Conservation (phyloP, 202 grass and related monocot genomes). For the Hordeum pubiflorum region DNA sequence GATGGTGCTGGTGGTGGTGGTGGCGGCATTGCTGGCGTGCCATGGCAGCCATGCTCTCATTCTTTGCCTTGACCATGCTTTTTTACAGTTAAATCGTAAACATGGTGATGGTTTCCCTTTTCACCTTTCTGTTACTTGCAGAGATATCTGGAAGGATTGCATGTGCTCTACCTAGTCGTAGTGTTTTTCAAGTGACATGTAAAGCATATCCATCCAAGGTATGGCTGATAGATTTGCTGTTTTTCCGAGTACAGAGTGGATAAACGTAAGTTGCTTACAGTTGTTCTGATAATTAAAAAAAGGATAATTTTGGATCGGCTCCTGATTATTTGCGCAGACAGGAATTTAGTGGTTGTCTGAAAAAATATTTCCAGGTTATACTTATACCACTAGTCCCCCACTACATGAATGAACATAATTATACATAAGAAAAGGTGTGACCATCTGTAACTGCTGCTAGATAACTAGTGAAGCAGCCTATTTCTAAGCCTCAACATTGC, state of each 20-base stretch:
- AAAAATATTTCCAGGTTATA: not conserved
- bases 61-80: not conserved
- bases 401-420: slow-evolving; percentile 13
- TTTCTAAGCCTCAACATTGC: slow-evolving; percentile 29
- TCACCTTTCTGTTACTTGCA: not conserved
- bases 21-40: not conserved
- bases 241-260: not conserved
- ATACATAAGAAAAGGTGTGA: slow-evolving; percentile 9
- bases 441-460: slow-evolving; percentile 15
- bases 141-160: slow-evolving; percentile 13
- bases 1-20: slow-evolving; percentile 13
- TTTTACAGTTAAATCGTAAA: slow-evolving; percentile 19
- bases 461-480: not conserved
- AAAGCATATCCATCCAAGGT: not conserved
- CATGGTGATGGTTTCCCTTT: not conserved
- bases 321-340: not conserved
- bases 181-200: not conserved
- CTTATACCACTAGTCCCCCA: not conserved
- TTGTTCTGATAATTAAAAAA: not conserved
- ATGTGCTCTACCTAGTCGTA: not conserved
- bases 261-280: not conserved
- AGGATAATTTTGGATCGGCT: not conserved
- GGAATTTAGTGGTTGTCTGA: not conserved
- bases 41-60: not conserved
- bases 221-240: not conserved